phyloP scores from a whole-genome alignment of 768 basidiomycete genomes.

The Agrocybe chaxingu region DNA sequence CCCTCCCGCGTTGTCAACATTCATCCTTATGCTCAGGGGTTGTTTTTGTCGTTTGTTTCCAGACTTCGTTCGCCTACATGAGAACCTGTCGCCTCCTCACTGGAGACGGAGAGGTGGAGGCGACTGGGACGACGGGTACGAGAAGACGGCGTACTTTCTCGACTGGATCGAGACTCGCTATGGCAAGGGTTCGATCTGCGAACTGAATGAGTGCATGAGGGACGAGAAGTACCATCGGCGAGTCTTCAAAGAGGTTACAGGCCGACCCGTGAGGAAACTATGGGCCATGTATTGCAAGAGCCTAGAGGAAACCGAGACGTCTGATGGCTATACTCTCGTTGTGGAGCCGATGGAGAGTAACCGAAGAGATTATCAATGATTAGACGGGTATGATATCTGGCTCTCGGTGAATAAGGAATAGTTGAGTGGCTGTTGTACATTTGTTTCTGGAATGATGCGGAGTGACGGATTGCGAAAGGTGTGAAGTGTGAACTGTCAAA shows the following conservation, averaged over 20 bases:
- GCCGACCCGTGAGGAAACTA: slow-evolving; percentile 47
- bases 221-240: slow-evolving; percentile 44
- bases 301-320: slow-evolving; percentile 19
- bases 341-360: too few species aligned
- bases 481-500: too few species aligned
- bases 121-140: slow-evolving; percentile 76
- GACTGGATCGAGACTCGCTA: slow-evolving; percentile 60
- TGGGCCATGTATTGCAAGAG: slow-evolving; percentile 55
- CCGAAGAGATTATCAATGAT: too few species aligned
- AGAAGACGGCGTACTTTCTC: slow-evolving; percentile 71
- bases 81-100: slow-evolving; percentile 62
- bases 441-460: too few species aligned
- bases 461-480: too few species aligned
- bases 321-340: too few species aligned
- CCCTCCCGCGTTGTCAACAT: not conserved
- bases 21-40: not conserved
- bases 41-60: not conserved
- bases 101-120: slow-evolving; percentile 52
- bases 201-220: slow-evolving; percentile 55
- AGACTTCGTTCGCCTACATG: slow-evolving; percentile 72
- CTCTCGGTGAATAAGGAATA: too few species aligned
- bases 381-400: too few species aligned
- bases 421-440: too few species aligned
- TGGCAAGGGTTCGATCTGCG: slow-evolving; percentile 50
- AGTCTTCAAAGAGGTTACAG: slow-evolving; percentile 53